Conservation (phyloP, 148 eudicot species). For the Rhododendron vialii region DNA sequence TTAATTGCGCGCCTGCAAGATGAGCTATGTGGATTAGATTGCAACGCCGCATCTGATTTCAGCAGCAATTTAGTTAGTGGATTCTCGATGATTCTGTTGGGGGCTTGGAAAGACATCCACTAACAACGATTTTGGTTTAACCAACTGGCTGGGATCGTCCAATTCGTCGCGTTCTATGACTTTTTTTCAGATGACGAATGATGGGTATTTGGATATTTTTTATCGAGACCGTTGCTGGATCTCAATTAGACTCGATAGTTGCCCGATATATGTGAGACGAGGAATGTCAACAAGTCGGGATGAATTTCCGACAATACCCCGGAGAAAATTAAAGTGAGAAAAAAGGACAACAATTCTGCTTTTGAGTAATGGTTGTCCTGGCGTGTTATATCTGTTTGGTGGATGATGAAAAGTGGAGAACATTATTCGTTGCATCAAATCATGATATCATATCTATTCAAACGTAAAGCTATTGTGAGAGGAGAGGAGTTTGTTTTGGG, state of each 20-base stretch:
- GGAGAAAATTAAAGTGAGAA: background rate
- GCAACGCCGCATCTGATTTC: background rate
- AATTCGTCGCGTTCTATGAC: background rate
- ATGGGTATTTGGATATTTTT: background rate
- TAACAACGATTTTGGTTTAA: background rate
- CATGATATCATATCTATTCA: slow-evolving; percentile 1
- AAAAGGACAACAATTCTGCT: background rate
- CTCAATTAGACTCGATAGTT: background rate
- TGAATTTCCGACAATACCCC: background rate
- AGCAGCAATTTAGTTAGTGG: background rate
- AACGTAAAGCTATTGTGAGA: background rate
- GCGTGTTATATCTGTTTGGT: slow-evolving; percentile 5
- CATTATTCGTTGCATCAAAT: background rate
- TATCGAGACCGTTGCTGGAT: background rate
- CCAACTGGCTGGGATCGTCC: background rate
- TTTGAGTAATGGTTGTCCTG: background rate
- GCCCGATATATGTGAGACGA: too few species aligned
- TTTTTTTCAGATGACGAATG: background rate
- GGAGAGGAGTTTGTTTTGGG: background rate
- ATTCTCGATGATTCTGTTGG: slow-evolving; percentile 8
- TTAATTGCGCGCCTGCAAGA: background rate
- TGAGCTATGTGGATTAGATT: background rate
- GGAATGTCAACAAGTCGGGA: background rate
- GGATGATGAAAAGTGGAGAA: slow-evolving; percentile 7
- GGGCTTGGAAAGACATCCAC: background rate